Evolutionary conservation across 305 asterid genomes (phyloP), one percentile per base, ranked within the genome.

Genomic region (Fraxinus floribunda): DNA sequence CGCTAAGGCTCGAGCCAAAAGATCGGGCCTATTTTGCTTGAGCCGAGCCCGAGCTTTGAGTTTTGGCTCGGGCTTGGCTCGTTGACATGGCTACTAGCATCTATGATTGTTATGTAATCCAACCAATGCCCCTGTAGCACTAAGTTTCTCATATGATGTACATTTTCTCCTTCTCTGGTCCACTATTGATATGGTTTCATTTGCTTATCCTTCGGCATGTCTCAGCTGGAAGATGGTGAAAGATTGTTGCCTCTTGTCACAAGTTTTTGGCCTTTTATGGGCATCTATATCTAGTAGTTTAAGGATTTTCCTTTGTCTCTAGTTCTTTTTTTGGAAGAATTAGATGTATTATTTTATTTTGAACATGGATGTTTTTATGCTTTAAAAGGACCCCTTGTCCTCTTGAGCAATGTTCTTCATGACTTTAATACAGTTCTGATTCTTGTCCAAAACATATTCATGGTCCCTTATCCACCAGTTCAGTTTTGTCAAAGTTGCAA

Each of bases 401-500:
- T 68, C 75, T 13, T 4, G 75, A 10, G 38, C 75, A 68, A 68
- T 68, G 38, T 29, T 68, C 38, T 68, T 68, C 20, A 68, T 68
- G 38, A 68, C 75, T 26, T 68, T 11, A 26, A 68, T 11, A 30
- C 36, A 68, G 38, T 68, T 68, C 38, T 68, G 18, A 22, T 68
- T 68, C 18, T 29, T 13, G n/a, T 68, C 36, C 75, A 11, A 57
- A 20, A 11, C 38, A 26, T 5, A 26, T 26, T 26, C 18, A 66
- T 13, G 74, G 74, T 66, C 73, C 36, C 74, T 66, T 66, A 29
- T 68, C 24, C 79, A 6, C 38, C 15, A 3, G 68, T 77, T 6
- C 18, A 26, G 75, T 80, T 46, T 78, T 76, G 77, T n/a, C 29
- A 15, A 83, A 55, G 26, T 36, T 68, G 38, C 35, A 13, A 60